phyloP scores from a whole-genome alignment of 768 basidiomycete species.

The Kwoniella dendrophila region DNA sequence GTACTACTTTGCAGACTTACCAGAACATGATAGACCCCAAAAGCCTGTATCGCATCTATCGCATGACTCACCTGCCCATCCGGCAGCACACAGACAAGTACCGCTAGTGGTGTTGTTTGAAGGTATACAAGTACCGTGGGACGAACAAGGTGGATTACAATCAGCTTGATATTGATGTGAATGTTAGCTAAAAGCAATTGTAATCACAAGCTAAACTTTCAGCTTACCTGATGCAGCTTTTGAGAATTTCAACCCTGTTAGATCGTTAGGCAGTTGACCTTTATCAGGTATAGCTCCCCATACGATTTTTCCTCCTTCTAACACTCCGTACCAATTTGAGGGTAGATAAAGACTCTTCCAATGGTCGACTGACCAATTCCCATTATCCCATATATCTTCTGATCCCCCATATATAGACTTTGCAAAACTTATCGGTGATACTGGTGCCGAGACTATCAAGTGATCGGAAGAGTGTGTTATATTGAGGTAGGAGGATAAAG shows the following conservation, averaged over 20 bases:
- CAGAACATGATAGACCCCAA: conserved; percentile 39
- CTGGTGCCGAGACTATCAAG: conserved; percentile 25
- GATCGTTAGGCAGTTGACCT: conserved; percentile 25
- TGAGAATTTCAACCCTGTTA: conserved; percentile 9
- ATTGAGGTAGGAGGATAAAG: conserved; percentile 24
- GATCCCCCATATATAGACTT: conserved; percentile 20
- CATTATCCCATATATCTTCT: background rate
- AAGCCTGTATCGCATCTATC: conserved; percentile 37
- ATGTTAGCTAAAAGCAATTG: background rate
- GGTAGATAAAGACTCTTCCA: conserved; percentile 44
- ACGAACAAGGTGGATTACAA: conserved; percentile 46
- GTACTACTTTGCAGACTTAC: conserved; percentile 18
- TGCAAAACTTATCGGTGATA: conserved; percentile 26
- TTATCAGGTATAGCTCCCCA: conserved; percentile 40
- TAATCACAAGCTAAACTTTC: background rate
- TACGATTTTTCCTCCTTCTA: conserved; percentile 33
- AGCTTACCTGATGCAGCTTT: conserved; percentile 38
- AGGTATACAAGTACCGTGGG: conserved; percentile 39
- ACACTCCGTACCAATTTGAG: conserved; percentile 36
- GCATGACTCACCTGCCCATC: conserved; percentile 50
- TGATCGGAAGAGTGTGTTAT: background rate
- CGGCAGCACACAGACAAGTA: conserved; percentile 39
- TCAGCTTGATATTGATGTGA: conserved; percentile 14
- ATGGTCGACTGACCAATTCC: conserved; percentile 7
- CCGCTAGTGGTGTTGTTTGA: conserved; percentile 2